These are phyloP conservation scores for Nectriaceae sp. DNA, from an alignment of 2,329 filamentous ascomycete genomes.

Conservation along the genomic window DNA sequence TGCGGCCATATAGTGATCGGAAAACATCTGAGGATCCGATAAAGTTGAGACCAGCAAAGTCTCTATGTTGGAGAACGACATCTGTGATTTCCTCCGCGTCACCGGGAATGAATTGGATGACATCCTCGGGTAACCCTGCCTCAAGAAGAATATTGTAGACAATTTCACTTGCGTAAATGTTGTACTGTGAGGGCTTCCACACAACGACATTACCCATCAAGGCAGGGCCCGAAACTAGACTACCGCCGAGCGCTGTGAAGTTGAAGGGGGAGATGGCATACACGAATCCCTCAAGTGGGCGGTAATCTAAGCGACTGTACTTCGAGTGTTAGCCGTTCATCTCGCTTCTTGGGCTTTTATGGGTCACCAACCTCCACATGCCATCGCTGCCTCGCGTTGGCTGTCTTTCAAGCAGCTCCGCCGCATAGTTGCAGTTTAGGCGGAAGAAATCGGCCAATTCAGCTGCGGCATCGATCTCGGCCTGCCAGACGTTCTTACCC, in stretches of 20 bases:
- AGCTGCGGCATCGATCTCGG: conserved; percentile 39
- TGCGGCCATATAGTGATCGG: conserved; percentile 82
- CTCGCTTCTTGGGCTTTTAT: not conserved
- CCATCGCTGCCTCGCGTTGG: conserved; percentile 26
- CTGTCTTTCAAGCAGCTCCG: not conserved
- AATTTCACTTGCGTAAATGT: conserved; percentile 85
- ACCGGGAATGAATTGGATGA: conserved; percentile 91
- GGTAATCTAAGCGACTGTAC: conserved; percentile 78
- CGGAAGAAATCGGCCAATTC: conserved; percentile 41
- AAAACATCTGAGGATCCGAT: conserved; percentile 92
- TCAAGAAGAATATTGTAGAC: conserved; percentile 89
- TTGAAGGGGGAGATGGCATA: conserved; percentile 95
- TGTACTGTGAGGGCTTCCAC: conserved; percentile 90
- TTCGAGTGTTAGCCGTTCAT: not conserved
- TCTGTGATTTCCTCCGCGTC: conserved; percentile 83
- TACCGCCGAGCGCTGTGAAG: conserved; percentile 91
- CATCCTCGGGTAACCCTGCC: conserved; percentile 82
- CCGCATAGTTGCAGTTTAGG: not conserved
- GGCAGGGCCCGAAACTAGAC: conserved; percentile 79
- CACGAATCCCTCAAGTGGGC: conserved; percentile 92
- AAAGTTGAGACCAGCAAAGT: conserved; percentile 92
- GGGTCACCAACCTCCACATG: conserved; percentile 34
- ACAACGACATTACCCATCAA: conserved; percentile 92
- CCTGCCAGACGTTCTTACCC: conserved; percentile 44
- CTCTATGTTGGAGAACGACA: conserved; percentile 70